These are phyloP conservation scores for Schizonepeta tenuifolia DNA, from an alignment of 257 asterid species.

Conservation along the genomic window DNA sequence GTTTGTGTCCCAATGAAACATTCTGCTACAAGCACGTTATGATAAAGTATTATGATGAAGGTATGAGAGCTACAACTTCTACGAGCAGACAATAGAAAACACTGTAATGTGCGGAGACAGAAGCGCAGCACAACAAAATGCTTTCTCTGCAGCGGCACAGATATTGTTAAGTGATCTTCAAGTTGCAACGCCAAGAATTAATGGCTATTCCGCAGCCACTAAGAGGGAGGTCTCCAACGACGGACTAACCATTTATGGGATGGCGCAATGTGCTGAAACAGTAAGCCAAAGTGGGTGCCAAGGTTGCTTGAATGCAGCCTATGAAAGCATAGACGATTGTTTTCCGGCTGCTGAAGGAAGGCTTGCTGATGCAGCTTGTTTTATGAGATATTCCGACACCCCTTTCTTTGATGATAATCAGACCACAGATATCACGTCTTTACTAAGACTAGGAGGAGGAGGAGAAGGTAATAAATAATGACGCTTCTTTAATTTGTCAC, in stretches of 20 bases:
- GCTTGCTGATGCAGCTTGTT: slow-evolving; percentile 73
- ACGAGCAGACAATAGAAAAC: slow-evolving; percentile 62
- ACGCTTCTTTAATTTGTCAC: no score
- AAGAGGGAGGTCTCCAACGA: slow-evolving; percentile 36
- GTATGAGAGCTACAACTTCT: slow-evolving; percentile 79
- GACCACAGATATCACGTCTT: slow-evolving; percentile 57
- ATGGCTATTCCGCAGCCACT: slow-evolving; percentile 57
- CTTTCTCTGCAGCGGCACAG: slow-evolving; percentile 44
- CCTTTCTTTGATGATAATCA: slow-evolving; percentile 64
- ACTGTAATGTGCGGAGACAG: slow-evolving; percentile 49
- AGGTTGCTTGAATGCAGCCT: slow-evolving; percentile 65
- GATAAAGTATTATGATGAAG: slow-evolving; percentile 30
- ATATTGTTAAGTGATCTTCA: slow-evolving; percentile 54
- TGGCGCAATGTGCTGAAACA: slow-evolving; percentile 79
- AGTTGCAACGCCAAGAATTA: slow-evolving; percentile 59
- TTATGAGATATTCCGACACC: slow-evolving; percentile 59
- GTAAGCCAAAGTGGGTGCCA: slow-evolving; percentile 55
- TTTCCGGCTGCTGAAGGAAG: slow-evolving; percentile 62
- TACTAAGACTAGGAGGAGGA: slow-evolving; percentile 41
- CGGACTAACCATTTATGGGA: slow-evolving; percentile 45
- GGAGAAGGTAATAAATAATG: background rate
- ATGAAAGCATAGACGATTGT: slow-evolving; percentile 58
- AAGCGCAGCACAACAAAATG: slow-evolving; percentile 50
- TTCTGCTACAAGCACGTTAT: no score
- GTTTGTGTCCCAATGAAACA: no score